Conservation (phyloP, 1,284 basidiomycete genomes). For the Ustilago trichophora region DNA sequence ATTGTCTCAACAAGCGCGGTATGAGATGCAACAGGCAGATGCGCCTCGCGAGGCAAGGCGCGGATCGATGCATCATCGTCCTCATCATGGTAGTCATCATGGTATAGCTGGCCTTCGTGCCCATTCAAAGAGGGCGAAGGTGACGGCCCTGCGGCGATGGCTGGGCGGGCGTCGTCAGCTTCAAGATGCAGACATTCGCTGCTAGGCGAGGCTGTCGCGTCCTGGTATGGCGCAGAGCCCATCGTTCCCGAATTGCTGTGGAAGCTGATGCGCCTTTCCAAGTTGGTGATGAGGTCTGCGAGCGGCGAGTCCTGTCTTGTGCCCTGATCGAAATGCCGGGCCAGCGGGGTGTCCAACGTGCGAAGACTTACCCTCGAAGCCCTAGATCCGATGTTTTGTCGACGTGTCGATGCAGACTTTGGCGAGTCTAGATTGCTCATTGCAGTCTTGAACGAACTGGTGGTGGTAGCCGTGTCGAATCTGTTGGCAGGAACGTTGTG, state of each 20-base stretch:
- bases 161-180: not conserved
- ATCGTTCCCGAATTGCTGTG: constrained; percentile 22
- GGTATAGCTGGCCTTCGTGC: constrained; percentile 1
- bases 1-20: constrained; percentile 32
- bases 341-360: constrained; percentile 32
- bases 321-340: constrained; percentile 39
- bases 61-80: constrained; percentile 26
- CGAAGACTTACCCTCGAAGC: constrained; percentile 33
- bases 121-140: constrained; percentile 11
- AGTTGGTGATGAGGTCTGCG: constrained; percentile 43
- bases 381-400: constrained; percentile 10
- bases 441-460: constrained; percentile 38
- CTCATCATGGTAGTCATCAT: constrained; percentile 10
- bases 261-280: constrained; percentile 32
- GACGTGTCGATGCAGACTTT: constrained; percentile 12
- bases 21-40: constrained; percentile 19
- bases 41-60: constrained; percentile 15
- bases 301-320: constrained; percentile 33
- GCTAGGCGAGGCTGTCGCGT: constrained; percentile 33
- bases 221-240: constrained; percentile 22
- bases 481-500: constrained; percentile 23
- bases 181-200: constrained; percentile 24
- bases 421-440: constrained; percentile 34
- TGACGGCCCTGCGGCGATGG: constrained; percentile 20
- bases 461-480: constrained; percentile 38